Evolutionary conservation across 2,329 filamentous ascomycete genomes (phyloP).

Genomic region (Cladosporium sp.): DNA sequence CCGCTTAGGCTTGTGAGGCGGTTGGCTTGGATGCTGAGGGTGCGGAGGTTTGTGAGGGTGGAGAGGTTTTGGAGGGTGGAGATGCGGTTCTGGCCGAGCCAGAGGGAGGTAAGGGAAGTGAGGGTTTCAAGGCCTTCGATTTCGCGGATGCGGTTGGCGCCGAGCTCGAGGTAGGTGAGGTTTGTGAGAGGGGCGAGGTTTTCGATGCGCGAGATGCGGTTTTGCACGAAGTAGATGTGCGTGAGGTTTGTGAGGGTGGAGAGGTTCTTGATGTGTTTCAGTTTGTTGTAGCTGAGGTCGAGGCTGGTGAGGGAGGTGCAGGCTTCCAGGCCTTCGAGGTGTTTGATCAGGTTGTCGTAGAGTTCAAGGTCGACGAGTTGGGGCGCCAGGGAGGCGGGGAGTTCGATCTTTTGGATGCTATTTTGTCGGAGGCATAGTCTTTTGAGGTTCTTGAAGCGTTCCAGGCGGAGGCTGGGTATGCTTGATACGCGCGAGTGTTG

Average conservation of each 20-base stretch:
- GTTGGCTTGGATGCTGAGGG: constrained; percentile 94
- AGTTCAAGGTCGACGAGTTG: constrained; percentile 82
- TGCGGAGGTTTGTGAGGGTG: constrained; percentile 71
- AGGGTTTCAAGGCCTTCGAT: constrained; percentile 80
- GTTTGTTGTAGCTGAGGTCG: constrained; percentile 97
- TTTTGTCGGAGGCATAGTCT: constrained; percentile 91
- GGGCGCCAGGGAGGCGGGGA: constrained; percentile 60
- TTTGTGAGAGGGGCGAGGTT: constrained; percentile 69
- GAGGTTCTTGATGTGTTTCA: constrained; percentile 94
- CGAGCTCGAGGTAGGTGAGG: constrained; percentile 80
- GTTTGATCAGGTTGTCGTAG: constrained; percentile 91
- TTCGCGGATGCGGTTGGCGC: constrained; percentile 84
- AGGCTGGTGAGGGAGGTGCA: constrained; percentile 71
- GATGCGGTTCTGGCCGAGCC: constrained; percentile 97
- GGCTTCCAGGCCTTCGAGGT: constrained; percentile 76
- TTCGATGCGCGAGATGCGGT: constrained; percentile 87
- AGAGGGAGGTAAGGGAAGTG: constrained; percentile 76
- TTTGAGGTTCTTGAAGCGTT: constrained; percentile 67
- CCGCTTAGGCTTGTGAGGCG: constrained; percentile 75
- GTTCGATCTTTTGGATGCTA: constrained; percentile 72
- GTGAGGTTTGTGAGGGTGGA: constrained; percentile 70
- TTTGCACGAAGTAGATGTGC: constrained; percentile 89
- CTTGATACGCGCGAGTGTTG: constrained; percentile 81
- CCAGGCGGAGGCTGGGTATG: constrained; percentile 71
- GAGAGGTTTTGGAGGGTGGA: constrained; percentile 71